Conservation (phyloP, 2,329 filamentous ascomycete genomes). For the Phialophora chinensis region DNA sequence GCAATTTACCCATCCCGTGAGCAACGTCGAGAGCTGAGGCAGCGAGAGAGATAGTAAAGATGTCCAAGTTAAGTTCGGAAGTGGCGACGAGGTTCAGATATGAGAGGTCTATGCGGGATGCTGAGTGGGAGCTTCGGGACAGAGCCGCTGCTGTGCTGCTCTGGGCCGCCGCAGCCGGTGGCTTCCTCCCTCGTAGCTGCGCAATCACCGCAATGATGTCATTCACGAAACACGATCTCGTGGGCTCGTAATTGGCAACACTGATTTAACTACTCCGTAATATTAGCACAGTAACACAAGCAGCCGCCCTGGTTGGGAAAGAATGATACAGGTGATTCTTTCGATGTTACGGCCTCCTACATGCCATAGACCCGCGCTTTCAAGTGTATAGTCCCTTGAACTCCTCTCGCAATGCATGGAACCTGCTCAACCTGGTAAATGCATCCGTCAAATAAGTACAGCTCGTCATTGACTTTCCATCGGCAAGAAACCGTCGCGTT, state of each 20-base stretch:
- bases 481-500: neutral
- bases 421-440: neutral
- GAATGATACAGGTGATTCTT: neutral
- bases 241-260: too few relatives aligned
- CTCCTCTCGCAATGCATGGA: neutral
- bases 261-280: too few relatives aligned
- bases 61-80: conserved; percentile 13
- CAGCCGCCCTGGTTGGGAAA: neutral
- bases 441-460: neutral
- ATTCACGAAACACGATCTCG: too few relatives aligned
- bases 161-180: too few relatives aligned
- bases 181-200: too few relatives aligned
- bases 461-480: neutral
- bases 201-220: too few relatives aligned
- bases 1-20: neutral
- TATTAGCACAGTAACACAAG: neutral
- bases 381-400: neutral
- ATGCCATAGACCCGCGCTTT: neutral
- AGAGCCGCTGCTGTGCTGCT: neutral
- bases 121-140: neutral
- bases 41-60: neutral
- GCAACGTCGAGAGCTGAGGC: too few relatives aligned
- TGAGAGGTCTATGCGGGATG: neutral
- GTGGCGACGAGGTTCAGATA: neutral
- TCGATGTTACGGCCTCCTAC: neutral